Conservation (phyloP, 2,329 filamentous ascomycete genomes). For the Endoconidiophora laricicola region DNA sequence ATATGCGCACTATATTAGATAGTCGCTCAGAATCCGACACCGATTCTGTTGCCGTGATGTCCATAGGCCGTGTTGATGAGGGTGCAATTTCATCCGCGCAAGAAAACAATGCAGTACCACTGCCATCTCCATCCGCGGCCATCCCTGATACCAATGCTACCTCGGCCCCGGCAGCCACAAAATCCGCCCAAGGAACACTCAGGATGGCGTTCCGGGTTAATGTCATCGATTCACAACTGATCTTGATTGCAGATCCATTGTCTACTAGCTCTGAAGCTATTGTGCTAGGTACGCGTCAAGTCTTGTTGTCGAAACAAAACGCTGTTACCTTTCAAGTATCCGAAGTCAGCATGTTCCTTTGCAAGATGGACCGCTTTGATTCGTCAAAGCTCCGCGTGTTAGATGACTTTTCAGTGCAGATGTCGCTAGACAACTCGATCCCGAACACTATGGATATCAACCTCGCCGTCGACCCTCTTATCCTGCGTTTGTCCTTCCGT, state of each 20-base stretch:
- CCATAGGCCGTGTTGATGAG: too few species aligned
- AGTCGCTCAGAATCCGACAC: constrained; percentile 32
- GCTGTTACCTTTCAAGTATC: constrained; percentile 85
- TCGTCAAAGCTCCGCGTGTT: constrained; percentile 78
- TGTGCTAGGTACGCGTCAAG: constrained; percentile 83
- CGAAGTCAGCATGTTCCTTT: constrained; percentile 94
- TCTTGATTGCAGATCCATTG: constrained; percentile 86
- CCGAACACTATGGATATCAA: constrained; percentile 58
- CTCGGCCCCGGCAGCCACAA: neutral
- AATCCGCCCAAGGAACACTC: constrained; percentile 29
- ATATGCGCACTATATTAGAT: constrained; percentile 38
- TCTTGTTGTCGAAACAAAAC: constrained; percentile 84
- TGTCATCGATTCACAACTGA: constrained; percentile 88
- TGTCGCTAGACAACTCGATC: constrained; percentile 62
- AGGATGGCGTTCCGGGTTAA: constrained; percentile 80
- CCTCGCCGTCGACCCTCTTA: constrained; percentile 76
- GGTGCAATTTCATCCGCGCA: too few species aligned
- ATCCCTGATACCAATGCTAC: too few species aligned
- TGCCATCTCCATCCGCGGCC: neutral
- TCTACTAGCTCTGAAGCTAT: constrained; percentile 87
- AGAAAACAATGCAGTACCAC: neutral
- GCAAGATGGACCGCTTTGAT: constrained; percentile 95
- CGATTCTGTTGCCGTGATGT: constrained; percentile 29
- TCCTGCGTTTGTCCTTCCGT: constrained; percentile 75
- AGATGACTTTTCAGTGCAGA: constrained; percentile 85